Conservation (phyloP, 2,329 filamentous ascomycete genomes). For the Botrytis cinerea region DNA sequence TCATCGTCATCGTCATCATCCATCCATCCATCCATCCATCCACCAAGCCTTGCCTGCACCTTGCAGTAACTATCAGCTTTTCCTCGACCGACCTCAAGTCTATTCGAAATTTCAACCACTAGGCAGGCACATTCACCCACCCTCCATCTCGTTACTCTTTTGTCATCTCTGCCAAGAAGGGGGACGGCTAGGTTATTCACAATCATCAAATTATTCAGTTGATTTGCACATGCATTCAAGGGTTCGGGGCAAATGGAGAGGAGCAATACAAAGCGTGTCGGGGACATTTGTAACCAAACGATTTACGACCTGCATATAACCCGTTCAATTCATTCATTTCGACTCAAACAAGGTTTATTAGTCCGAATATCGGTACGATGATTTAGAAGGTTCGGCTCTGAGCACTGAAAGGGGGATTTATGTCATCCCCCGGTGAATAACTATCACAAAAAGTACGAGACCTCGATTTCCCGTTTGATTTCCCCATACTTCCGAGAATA, state of each 20-base stretch:
- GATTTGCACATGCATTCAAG: neutral
- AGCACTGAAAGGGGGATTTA: neutral
- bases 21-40: too few species aligned
- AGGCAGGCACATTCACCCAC: neutral
- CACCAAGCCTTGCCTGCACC: neutral
- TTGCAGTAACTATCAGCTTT: neutral
- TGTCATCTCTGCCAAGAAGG: neutral
- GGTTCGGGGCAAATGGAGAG: neutral
- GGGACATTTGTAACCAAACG: neutral
- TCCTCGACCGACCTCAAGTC: neutral
- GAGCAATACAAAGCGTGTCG: neutral
- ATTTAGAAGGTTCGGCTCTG: neutral
- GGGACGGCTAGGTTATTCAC: neutral
- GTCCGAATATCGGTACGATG: neutral
- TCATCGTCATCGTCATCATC: neutral
- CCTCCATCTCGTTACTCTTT: neutral
- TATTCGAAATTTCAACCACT: neutral
- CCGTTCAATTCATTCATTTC: neutral
- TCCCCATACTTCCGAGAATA: neutral
- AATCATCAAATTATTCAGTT: neutral
- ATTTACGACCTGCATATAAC: neutral
- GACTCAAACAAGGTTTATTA: neutral
- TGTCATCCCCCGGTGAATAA: neutral
- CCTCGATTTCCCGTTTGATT: neutral
- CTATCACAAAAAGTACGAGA: neutral